phyloP scores from a whole-genome alignment of 176 grass and related monocot species.

The Eragrostis curvula region DNA sequence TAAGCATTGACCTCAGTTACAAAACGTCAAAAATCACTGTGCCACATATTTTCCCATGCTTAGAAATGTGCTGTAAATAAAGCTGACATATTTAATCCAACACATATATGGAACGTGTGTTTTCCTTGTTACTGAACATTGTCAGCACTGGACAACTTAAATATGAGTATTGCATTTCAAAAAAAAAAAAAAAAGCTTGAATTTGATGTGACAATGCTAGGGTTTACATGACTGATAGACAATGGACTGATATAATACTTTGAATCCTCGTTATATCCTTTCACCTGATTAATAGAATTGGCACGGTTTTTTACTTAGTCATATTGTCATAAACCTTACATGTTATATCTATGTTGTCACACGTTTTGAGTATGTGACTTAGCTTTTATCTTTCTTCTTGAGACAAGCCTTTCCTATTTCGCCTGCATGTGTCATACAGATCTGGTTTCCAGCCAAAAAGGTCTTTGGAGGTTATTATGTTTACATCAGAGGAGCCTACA shows the following conservation, averaged over 20 bases:
- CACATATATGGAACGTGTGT: background rate
- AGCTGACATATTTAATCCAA: background rate
- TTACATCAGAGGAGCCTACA: conserved; percentile 97
- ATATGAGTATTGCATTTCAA: background rate
- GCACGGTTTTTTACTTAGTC: background rate
- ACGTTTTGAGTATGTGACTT: conserved; percentile 21
- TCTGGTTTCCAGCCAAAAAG: conserved; percentile 80
- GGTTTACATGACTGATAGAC: conserved; percentile 6
- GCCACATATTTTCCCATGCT: background rate
- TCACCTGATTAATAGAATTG: background rate
- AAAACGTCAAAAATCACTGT: background rate
- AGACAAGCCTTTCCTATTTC: conserved; percentile 33
- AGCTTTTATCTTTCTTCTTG: conserved; percentile 24
- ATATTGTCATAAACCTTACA: conserved; percentile 6
- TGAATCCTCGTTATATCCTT: background rate
- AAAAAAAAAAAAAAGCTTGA: background rate
- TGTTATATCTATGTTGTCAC: conserved; percentile 14
- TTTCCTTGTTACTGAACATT: background rate
- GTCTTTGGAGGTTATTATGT: conserved; percentile 96
- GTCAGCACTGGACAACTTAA: background rate
- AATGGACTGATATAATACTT: background rate
- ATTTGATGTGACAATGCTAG: background rate
- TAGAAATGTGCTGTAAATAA: background rate
- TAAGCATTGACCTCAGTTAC: background rate
- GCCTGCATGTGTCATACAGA: conserved; percentile 42